Evolutionary conservation across 2,329 filamentous ascomycete genomes (phyloP), one percentile per base, ranked within the genome.

Genomic region (Venturia pyrina): DNA sequence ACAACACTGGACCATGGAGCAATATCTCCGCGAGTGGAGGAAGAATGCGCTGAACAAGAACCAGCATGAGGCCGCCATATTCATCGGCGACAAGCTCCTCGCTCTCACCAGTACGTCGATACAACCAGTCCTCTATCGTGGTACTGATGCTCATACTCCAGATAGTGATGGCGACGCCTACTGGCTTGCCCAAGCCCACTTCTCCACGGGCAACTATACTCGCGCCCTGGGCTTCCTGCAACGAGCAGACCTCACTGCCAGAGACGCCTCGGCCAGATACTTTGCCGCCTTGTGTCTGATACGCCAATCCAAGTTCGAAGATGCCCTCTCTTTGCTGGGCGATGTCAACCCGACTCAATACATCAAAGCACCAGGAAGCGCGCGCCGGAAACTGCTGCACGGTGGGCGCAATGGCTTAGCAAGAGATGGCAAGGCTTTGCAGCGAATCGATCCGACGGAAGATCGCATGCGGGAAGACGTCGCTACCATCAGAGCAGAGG

Each of bases 171-270:
- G 91, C 69, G 95, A 99, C 76, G 93, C 93, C 50, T 96, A 96
- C 74, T 97, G 92, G 89, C 88, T 99, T 56, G 95, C 95, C n/a
- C 93, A 98, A 78, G 91, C 96, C 46, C 93, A 99, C 78, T 99
- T 98, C 78, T 89, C 89, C 63, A 95, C 91, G 62, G 93, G 91
- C 71, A 96, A 98, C 80, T 97, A 96, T 77, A 95, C 89, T 10
- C 89, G 95, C 72, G 93, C 95, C 2, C 88, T 96, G 72, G 85
- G 90, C 32, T 90, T 97, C 69, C 86, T 99, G 68, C 86, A 88
- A 40, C 89, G 91, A 72, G 89, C 93, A 75, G 90, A 96, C 75
- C 85, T 98, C 68, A 85, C 95, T 71, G 79, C 85, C 57, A 87
- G 90, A 71, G 97, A 90, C 72, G 85, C 92, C 0, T 90, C 92